Base-by-base conservation (phyloP, 2,329 filamentous ascomycete species). In the Trichophyton benhamiae region DNA sequence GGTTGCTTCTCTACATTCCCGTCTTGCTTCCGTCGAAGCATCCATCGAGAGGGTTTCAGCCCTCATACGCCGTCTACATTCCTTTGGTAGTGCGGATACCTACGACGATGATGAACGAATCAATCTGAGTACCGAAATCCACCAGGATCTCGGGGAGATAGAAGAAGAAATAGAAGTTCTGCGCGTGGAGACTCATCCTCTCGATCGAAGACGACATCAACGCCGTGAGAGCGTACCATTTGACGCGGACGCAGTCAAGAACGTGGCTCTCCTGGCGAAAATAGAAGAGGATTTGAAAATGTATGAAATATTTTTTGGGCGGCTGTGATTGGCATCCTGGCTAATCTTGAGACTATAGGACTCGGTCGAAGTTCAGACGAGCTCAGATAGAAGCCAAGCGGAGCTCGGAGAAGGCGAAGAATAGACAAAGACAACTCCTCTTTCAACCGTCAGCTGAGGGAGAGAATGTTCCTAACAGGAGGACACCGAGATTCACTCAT, bases 161-260 rank as follows among this genome's bases (percentile, higher is more conserved):
- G 86, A 95, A 68, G 89, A 95, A 65, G 89, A 95, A 63, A 82
- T 94, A 65, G 91, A 95, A 72, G 74, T 94, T 17, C 71, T 96
- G 38, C 79, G 79, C 57, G 89, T 94, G 70, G 91, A 96, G 44
- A 59, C 89, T 30, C 82, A 87, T 64, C 89, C 89, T 67, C 75
- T 91, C 27, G 78, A 82, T 41, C 72, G 57, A 27, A 46, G 33
- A 20, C 27, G 33, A 44, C 20, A 30, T 78, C 2, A 78, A 69
- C 70, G 57, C 71, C 72, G 62, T 72, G 68, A 78, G 55, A 80
- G 79, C 17, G 83, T 77, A 67, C 77, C 82, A 57, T 79, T 79
- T 63, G 82, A 84, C 63, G 80, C 81, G 62, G 85, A 87, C 68
- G 86, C 81, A 72, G 81, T 82, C 59, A 81, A 86, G 59, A 73